Evolutionary conservation across 495 filamentous ascomycete species (phyloP).

Genomic region (Niebla homalea): DNA sequence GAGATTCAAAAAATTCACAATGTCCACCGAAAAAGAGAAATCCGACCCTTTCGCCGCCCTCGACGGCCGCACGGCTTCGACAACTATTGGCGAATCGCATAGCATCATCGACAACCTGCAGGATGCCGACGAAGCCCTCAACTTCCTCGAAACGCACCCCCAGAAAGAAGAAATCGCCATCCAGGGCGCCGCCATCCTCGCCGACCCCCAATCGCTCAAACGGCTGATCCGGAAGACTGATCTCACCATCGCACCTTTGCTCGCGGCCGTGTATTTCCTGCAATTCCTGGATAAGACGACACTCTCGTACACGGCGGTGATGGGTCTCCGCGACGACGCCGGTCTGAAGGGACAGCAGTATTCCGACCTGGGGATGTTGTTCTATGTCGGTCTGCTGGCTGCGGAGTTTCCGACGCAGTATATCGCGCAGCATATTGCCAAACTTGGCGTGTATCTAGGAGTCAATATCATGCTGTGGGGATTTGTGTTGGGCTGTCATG

Average conservation of each 20-base stretch:
- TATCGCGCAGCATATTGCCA: slow-evolving; percentile 12
- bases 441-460: slow-evolving; percentile 33
- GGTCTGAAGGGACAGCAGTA: slow-evolving; percentile 36
- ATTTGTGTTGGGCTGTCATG: slow-evolving; percentile 39
- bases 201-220: slow-evolving; percentile 15
- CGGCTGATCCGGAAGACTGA: slow-evolving; percentile 28
- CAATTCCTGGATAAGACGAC: slow-evolving; percentile 65
- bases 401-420: slow-evolving; percentile 19
- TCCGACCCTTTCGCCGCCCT: slow-evolving; percentile 17
- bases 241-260: slow-evolving; percentile 34
- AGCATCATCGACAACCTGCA: slow-evolving; percentile 13
- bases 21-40: slow-evolving; percentile 9
- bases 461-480: slow-evolving; percentile 53
- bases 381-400: slow-evolving; percentile 18
- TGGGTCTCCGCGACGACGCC: slow-evolving; percentile 48
- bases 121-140: slow-evolving; percentile 22
- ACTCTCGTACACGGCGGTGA: slow-evolving; percentile 55
- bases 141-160: slow-evolving; percentile 21
- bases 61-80: slow-evolving; percentile 17
- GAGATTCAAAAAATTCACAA: not conserved
- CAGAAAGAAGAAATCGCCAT: slow-evolving; percentile 14
- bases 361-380: slow-evolving; percentile 17
- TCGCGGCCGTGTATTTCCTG: slow-evolving; percentile 50
- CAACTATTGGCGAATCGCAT: not conserved
- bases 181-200: slow-evolving; percentile 19